Percentiles rank a stretch among this genome's conserved stretches.
These are phyloP conservation scores for Streptanthus diversifolius DNA, from an alignment of 345 rosid genomes.

Conservation along the genomic window DNA sequence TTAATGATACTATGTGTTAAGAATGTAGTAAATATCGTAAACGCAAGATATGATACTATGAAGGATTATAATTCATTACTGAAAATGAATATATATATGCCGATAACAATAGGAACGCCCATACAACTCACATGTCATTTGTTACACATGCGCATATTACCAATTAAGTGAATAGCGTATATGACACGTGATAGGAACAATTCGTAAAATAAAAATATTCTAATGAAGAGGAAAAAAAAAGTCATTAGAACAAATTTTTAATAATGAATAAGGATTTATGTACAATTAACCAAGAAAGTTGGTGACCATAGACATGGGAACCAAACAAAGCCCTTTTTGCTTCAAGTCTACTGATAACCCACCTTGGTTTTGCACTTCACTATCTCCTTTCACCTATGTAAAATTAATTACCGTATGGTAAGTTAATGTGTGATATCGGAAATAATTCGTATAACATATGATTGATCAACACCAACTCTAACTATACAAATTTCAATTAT, in stretches of 20 bases:
- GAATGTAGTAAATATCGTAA: neutral
- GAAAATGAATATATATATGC: neutral
- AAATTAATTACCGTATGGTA: neutral
- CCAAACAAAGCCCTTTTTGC: conserved; percentile 34
- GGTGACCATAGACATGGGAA: conserved; percentile 31
- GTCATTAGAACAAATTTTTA: neutral
- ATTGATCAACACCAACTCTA: neutral
- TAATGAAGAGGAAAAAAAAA: neutral
- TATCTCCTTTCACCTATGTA: conserved; percentile 16
- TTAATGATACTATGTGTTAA: neutral
- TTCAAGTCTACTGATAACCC: conserved; percentile 26
- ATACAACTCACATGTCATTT: conserved; percentile 7
- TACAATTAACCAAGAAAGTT: conserved; percentile 19
- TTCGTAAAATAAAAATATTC: neutral
- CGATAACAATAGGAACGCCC: neutral
- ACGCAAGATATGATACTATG: neutral
- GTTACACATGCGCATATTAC: conserved; percentile 3
- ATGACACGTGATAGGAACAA: neutral
- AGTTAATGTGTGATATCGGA: neutral
- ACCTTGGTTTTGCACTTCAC: conserved; percentile 5
- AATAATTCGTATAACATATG: neutral
- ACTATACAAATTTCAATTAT: neutral
- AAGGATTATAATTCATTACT: neutral
- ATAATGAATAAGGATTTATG: conserved; percentile 2
- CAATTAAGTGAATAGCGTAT: neutral